These are phyloP conservation scores for Vicia faba DNA, from an alignment of 306 rosid genomes.

Conservation along the genomic window DNA sequence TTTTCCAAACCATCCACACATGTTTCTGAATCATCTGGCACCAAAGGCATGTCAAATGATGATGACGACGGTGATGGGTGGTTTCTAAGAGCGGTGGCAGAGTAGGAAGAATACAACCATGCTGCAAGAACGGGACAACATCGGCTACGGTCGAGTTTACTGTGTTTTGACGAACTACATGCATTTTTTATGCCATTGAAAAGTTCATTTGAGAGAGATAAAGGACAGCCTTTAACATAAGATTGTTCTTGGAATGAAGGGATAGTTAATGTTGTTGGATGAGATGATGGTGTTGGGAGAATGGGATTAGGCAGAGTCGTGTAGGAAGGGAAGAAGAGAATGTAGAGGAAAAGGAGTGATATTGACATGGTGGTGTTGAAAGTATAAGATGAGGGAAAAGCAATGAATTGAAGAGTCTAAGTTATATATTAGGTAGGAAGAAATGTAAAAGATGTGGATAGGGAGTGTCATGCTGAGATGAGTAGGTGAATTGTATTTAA, in stretches of 20 bases:
- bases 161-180: slow-evolving; percentile 43
- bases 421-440: too few species aligned
- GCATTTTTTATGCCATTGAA: slow-evolving; percentile 68
- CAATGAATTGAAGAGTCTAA: too few species aligned
- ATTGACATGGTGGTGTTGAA: slow-evolving; percentile 44
- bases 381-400: not conserved
- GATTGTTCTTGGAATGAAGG: slow-evolving; percentile 96
- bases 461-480: not conserved
- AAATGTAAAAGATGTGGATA: not conserved
- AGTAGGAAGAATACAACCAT: slow-evolving; percentile 87
- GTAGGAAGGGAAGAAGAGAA: slow-evolving; percentile 39
- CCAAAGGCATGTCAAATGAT: slow-evolving; percentile 70
- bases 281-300: slow-evolving; percentile 34
- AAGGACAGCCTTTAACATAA: slow-evolving; percentile 61
- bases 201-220: slow-evolving; percentile 69
- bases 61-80: slow-evolving; percentile 12
- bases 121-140: slow-evolving; percentile 92
- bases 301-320: slow-evolving; percentile 43
- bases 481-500: not conserved
- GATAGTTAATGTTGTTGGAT: slow-evolving; percentile 58
- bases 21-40: slow-evolving; percentile 92
- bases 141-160: slow-evolving; percentile 60
- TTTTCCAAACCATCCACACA: slow-evolving; percentile 68
- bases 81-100: slow-evolving; percentile 64
- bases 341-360: slow-evolving; percentile 38